phyloP scores from a whole-genome alignment of 768 basidiomycete genomes.

The Trametes cingulata region DNA sequence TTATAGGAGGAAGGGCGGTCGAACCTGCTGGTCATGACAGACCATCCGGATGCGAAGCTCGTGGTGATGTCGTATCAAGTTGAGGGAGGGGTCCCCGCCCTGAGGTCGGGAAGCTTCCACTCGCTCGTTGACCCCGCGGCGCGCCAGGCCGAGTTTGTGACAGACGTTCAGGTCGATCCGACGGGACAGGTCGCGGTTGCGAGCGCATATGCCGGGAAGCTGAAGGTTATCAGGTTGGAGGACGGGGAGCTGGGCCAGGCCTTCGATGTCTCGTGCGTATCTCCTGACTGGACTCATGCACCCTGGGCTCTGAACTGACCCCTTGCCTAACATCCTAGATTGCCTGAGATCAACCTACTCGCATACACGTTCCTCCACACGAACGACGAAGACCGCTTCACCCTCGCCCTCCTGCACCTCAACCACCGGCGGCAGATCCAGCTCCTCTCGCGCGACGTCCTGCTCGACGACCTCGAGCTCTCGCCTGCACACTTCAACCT shows the following conservation, averaged over 20 bases:
- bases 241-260: slow-evolving; percentile 55
- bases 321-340: slow-evolving; percentile 33
- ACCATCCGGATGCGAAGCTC: slow-evolving; percentile 76
- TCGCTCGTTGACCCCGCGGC: slow-evolving; percentile 56
- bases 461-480: slow-evolving; percentile 50
- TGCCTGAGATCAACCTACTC: slow-evolving; percentile 69
- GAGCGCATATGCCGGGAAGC: slow-evolving; percentile 67
- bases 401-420: slow-evolving; percentile 66
- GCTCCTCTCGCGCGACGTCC: slow-evolving; percentile 59
- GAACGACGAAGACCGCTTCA: slow-evolving; percentile 39
- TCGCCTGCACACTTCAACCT: slow-evolving; percentile 36
- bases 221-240: slow-evolving; percentile 62
- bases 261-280: slow-evolving; percentile 64
- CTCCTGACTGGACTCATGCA: neutral
- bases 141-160: slow-evolving; percentile 72
- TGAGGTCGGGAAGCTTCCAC: slow-evolving; percentile 47
- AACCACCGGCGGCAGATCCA: slow-evolving; percentile 66
- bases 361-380: slow-evolving; percentile 61
- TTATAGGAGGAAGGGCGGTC: slow-evolving; percentile 27
- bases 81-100: slow-evolving; percentile 30
- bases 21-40: slow-evolving; percentile 66
- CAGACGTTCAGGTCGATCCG: slow-evolving; percentile 65
- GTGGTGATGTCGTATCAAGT: slow-evolving; percentile 58
- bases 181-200: slow-evolving; percentile 60
- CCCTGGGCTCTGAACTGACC: neutral